Evolutionary conservation across 1,284 basidiomycete species (phyloP).

Genomic region (Trametes pubescens): DNA sequence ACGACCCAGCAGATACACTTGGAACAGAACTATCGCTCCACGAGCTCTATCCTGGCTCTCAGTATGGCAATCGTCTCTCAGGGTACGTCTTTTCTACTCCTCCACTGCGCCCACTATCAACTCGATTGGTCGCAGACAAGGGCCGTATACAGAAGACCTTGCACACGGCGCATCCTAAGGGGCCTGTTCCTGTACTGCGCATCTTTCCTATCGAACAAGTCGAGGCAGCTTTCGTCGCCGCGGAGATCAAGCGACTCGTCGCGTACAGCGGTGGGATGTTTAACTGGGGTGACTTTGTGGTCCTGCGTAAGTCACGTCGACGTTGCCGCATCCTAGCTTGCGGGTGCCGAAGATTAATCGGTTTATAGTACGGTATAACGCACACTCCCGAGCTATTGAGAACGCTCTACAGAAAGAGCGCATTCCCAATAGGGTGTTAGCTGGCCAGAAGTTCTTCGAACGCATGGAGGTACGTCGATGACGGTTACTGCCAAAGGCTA

Average conservation of each 20-base stretch:
- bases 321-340: not conserved
- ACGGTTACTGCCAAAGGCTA: not conserved
- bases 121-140: slow-evolving; percentile 56
- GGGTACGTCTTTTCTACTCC: slow-evolving; percentile 53
- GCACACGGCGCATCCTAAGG: slow-evolving; percentile 75
- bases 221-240: slow-evolving; percentile 79
- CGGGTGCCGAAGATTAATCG: not conserved
- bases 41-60: slow-evolving; percentile 77
- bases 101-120: not conserved
- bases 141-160: slow-evolving; percentile 81
- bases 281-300: slow-evolving; percentile 79
- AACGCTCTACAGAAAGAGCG: slow-evolving; percentile 79
- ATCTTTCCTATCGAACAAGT: slow-evolving; percentile 57
- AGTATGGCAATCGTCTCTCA: slow-evolving; percentile 85
- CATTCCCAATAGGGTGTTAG: slow-evolving; percentile 82
- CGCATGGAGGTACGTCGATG: slow-evolving; percentile 65
- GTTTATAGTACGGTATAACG: slow-evolving; percentile 79
- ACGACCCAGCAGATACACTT: slow-evolving; percentile 75
- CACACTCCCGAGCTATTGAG: slow-evolving; percentile 83
- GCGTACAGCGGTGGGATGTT: slow-evolving; percentile 80
- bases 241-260: slow-evolving; percentile 82
- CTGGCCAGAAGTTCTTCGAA: slow-evolving; percentile 90
- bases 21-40: slow-evolving; percentile 92
- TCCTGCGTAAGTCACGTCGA: slow-evolving; percentile 67
- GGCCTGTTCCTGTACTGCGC: slow-evolving; percentile 63